Evolutionary conservation across 257 asterid genomes (phyloP), one percentile per base, ranked within the genome.

Genomic region (Lycium ferocissimum): DNA sequence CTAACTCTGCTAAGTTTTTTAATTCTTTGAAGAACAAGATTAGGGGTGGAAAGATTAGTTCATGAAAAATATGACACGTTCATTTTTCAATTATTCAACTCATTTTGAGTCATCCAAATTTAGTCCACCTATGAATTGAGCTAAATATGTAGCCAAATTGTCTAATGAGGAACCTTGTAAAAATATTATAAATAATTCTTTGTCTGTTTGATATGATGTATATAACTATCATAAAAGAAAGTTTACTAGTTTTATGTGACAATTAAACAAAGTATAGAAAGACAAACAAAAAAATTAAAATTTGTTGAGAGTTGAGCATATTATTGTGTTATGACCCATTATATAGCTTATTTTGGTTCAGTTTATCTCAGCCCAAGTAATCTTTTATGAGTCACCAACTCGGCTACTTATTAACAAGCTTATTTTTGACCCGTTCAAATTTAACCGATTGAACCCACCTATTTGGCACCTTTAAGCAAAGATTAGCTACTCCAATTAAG

Each of bases 401-500:
- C 47, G 14, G 1, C 18, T 8, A 66, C 33, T 66, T 66, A 33
- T 26, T 66, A 66, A 35, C 0, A 13, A 35, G 9, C 4, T 2
- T 66, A 66, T 66, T 35, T 26, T 33, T 13, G 7, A 10, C 33
- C 4, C 6, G 5, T 9, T 15, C n/a, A 13, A 63, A 63, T 63
- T 22, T 26, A 26, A 26, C 33, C 7, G 9, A 11, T 63, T 26
- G 6, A 65, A 65, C 33, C 2, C 2, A 3, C 37, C 12, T 9
- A 12, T 65, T 65, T 13, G 11, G 6, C 1, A 35, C 15, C 15
- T 66, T 9, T 22, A 2, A 6, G 6, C 6, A 49, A 49, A 12
- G n/a, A 15, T 75, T 75, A 75, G 61, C 10, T 75, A 20, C 20
- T 75, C 81, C 81, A 49, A 75, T 49, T 20, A 49, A 75, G 17